Base-by-base conservation (phyloP, 225 moss, liverwort and hornwort species). In the Physcomitrium patens region DNA sequence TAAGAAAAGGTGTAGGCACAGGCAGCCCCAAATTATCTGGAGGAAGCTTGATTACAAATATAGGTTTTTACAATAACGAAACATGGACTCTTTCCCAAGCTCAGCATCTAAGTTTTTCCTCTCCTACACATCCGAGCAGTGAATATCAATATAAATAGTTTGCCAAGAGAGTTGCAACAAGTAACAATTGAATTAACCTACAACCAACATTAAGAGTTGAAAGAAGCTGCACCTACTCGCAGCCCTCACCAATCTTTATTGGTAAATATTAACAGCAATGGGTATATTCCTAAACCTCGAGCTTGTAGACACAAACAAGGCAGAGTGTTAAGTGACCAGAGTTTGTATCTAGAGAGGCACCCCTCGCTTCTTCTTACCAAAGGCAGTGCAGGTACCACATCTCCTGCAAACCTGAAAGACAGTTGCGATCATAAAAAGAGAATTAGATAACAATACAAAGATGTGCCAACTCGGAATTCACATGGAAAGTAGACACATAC, bases 291-390 rank as follows among this genome's bases (percentile, higher is more conserved):
- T 75, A 75, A 75, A 74, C 71, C 74, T 84, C 77, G 43, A 84
- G 77, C 66, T 77, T 66, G 84, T 71, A 81, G 81, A 84, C 78
- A 75, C 75, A 84, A 84, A 83, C 2, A 77, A 74, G 76, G 66
- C 65, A 84, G 67, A 80, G 70, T 41, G 76, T 76, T 69, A 42
- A 70, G 80, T 63, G 71, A 84, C 77, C 74, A 80, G 60, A 80
- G 9, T 74, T 77, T 77, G 56, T 81, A 77, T 86, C 81, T 89
- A 86, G 76, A 68, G 81, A 61, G 89, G 89, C 85, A 89, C 89
- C 79, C 83, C 85, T 86, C 89, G 85, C 89, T 89, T 89, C 86
- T 89, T 89, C 83, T 89, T 89, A 83, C 89, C 89, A 83, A 89
- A 89, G 54, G 89, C 89, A 86, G 89, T 89, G 81, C 85, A 83